These are phyloP conservation scores for Phytophthora megakarya DNA, from an alignment of 352 stramenopile genomes.

Conservation along the genomic window DNA sequence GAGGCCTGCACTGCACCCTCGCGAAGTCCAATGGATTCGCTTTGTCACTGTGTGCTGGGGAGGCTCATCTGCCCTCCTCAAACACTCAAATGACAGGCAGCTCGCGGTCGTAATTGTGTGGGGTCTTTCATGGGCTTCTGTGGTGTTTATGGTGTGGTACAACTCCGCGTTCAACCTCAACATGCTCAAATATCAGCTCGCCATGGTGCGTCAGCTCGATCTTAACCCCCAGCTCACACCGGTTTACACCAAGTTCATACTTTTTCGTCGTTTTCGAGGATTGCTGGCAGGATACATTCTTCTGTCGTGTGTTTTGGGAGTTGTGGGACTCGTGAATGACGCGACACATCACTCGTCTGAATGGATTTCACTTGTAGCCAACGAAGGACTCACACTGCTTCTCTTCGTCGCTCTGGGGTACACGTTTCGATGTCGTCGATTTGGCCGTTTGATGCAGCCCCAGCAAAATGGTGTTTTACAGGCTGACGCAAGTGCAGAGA, in stretches of 20 bases:
- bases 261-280: conserved; percentile 58
- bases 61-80: conserved; percentile 46
- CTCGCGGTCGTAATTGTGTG: conserved; percentile 55
- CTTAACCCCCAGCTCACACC: conserved; percentile 53
- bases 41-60: conserved; percentile 59
- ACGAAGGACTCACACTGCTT: conserved; percentile 50
- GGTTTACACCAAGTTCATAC: conserved; percentile 68
- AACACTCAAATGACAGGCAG: conserved; percentile 49
- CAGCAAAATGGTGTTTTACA: background rate
- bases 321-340: conserved; percentile 51
- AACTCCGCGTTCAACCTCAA: conserved; percentile 74
- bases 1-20: conserved; percentile 40
- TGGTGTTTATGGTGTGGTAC: conserved; percentile 77
- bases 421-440: conserved; percentile 64
- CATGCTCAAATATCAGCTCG: conserved; percentile 71
- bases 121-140: conserved; percentile 53
- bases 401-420: conserved; percentile 54
- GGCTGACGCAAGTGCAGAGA: background rate
- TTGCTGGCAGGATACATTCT: conserved; percentile 64
- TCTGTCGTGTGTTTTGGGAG: conserved; percentile 46
- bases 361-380: conserved; percentile 33
- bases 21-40: conserved; percentile 63
- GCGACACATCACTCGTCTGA: conserved; percentile 42
- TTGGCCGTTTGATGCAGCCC: conserved; percentile 52
- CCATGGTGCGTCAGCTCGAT: conserved; percentile 59